Conservation (phyloP, 352 stramenopile genomes). For the Pythium monospermum region DNA sequence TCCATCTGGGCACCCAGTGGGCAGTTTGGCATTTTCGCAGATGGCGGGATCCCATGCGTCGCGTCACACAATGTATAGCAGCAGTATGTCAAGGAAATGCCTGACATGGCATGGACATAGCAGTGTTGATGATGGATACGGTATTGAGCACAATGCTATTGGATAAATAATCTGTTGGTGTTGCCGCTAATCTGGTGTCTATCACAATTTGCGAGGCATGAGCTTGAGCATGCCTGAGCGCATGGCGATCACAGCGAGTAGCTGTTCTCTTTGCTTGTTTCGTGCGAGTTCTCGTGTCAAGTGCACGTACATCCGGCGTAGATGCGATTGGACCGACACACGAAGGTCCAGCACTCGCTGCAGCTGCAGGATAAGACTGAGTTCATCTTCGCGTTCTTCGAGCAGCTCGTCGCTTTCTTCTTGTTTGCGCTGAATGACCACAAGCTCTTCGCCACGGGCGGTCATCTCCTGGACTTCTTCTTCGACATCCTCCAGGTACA, state of each 20-base stretch:
- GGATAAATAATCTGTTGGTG: background rate
- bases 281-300: conserved; percentile 37
- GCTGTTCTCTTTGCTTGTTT: conserved; percentile 43
- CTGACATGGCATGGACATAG: too few relatives aligned
- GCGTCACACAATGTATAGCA: too few relatives aligned
- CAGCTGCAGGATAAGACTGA: conserved; percentile 51
- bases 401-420: conserved; percentile 49
- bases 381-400: conserved; percentile 58
- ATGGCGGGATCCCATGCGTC: too few relatives aligned
- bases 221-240: conserved; percentile 51
- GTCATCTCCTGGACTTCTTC: conserved; percentile 37
- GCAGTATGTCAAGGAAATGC: too few relatives aligned
- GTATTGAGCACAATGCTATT: background rate
- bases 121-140: too few relatives aligned
- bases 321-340: conserved; percentile 27
- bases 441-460: conserved; percentile 10
- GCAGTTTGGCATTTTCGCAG: too few relatives aligned
- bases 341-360: conserved; percentile 43
- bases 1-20: too few relatives aligned
- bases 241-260: conserved; percentile 44
- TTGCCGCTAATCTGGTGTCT: background rate
- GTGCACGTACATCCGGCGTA: conserved; percentile 36
- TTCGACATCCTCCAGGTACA: conserved; percentile 44
- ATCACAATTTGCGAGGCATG: conserved; percentile 26
- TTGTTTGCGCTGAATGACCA: conserved; percentile 21